phyloP scores from a whole-genome alignment of 768 basidiomycete species.

The Clitopilus hobsonii region DNA sequence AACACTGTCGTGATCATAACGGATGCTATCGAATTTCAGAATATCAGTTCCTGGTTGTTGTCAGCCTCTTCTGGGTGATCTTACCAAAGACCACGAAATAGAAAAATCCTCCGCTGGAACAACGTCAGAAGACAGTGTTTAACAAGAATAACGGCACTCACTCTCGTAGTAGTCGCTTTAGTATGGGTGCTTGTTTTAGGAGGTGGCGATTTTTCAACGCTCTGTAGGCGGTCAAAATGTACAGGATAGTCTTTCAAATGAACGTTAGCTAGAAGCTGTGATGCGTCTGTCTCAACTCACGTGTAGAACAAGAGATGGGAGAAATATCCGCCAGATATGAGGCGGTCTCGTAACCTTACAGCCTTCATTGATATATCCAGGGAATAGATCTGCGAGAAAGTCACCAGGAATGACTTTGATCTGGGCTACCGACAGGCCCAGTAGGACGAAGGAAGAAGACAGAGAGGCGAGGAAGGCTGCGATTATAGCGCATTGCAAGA shows the following conservation, averaged over 20 bases:
- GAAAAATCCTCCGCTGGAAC: slow-evolving; percentile 33
- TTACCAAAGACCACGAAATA: slow-evolving; percentile 35
- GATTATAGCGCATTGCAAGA: slow-evolving; percentile 22
- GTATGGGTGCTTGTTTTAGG: slow-evolving; percentile 23
- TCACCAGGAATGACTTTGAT: slow-evolving; percentile 10
- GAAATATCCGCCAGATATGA: slow-evolving; percentile 28
- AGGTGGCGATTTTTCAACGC: slow-evolving; percentile 27
- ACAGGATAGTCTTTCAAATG: slow-evolving; percentile 33
- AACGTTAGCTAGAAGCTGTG: too few relatives aligned
- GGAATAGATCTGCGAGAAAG: not conserved
- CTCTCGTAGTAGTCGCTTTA: slow-evolving; percentile 35
- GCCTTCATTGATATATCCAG: slow-evolving; percentile 16
- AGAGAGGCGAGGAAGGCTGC: slow-evolving; percentile 23
- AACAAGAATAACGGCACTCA: slow-evolving; percentile 13
- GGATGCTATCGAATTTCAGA: slow-evolving; percentile 18
- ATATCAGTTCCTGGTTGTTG: not conserved
- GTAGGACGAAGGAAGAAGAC: slow-evolving; percentile 23
- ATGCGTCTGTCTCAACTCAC: slow-evolving; percentile 12
- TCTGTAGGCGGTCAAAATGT: slow-evolving; percentile 28
- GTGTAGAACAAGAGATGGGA: slow-evolving; percentile 33
- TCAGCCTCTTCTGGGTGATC: not conserved
- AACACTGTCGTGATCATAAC: slow-evolving; percentile 27
- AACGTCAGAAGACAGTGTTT: not conserved
- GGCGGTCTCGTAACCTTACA: slow-evolving; percentile 27
- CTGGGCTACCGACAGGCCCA: slow-evolving; percentile 15